Percentiles rank a stretch among this genome's conserved stretches.
Conservation (phyloP, 2,329 filamentous ascomycete species). For the Alternaria postmessia region DNA sequence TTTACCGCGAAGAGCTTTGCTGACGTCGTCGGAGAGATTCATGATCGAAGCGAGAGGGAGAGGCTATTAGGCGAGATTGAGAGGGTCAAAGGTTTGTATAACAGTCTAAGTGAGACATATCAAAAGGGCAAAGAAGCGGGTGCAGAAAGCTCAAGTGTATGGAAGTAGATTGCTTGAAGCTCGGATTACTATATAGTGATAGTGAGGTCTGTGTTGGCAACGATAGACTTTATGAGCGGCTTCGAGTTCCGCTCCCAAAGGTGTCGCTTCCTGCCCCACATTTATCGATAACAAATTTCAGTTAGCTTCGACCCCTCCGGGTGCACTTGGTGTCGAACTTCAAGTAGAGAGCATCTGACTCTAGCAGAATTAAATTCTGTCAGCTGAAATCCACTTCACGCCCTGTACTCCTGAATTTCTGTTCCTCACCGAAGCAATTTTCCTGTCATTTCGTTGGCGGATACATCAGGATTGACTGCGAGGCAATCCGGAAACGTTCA, state of each 20-base stretch:
- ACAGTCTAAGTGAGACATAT: slow-evolving; percentile 25
- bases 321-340: neutral
- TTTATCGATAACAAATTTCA: slow-evolving; percentile 32
- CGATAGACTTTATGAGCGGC: neutral
- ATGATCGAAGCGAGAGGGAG: slow-evolving; percentile 9
- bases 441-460: too few species aligned
- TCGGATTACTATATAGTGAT: too few species aligned
- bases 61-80: slow-evolving; percentile 51
- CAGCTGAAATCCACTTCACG: too few species aligned
- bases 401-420: neutral
- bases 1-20: slow-evolving; percentile 48
- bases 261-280: slow-evolving; percentile 24
- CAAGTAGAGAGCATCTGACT: neutral
- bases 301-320: slow-evolving; percentile 18
- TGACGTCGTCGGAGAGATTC: slow-evolving; percentile 32
- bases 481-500: neutral
- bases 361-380: neutral
- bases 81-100: slow-evolving; percentile 57
- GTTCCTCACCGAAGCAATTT: neutral
- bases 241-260: neutral
- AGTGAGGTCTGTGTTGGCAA: neutral
- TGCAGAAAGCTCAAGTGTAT: slow-evolving; percentile 24
- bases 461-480: neutral
- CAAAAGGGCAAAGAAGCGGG: slow-evolving; percentile 25
- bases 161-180: slow-evolving; percentile 15